Evolutionary conservation across 805 yeast species (phyloP).

Genomic region (Kazachstania martiniae): DNA sequence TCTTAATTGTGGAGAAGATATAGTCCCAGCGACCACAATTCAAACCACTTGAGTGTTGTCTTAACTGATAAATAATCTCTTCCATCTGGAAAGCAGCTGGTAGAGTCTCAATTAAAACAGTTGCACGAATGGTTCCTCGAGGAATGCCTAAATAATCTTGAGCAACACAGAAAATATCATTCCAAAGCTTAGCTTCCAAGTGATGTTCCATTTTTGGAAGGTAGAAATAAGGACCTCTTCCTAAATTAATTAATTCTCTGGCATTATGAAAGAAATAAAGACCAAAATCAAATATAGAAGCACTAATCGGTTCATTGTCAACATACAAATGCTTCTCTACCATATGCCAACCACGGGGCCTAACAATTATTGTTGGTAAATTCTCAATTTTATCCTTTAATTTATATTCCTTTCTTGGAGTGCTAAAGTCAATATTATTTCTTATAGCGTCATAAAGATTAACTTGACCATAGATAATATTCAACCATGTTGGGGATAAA

Average conservation of each 20-base stretch:
- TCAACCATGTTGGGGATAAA: slow-evolving; percentile 74
- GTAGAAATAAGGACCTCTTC: slow-evolving; percentile 73
- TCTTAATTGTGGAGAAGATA: slow-evolving; percentile 69
- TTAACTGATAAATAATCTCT: slow-evolving; percentile 66
- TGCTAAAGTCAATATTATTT: slow-evolving; percentile 45
- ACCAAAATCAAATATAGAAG: slow-evolving; percentile 71
- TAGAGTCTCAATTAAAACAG: slow-evolving; percentile 71
- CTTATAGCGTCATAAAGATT: slow-evolving; percentile 69
- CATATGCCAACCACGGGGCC: slow-evolving; percentile 88
- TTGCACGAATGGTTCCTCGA: slow-evolving; percentile 71
- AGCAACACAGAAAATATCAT: slow-evolving; percentile 63
- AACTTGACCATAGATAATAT: slow-evolving; percentile 72
- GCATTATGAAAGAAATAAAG: slow-evolving; percentile 72
- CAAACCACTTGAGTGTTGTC: slow-evolving; percentile 69
- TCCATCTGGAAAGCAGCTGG: slow-evolving; percentile 85
- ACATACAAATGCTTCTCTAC: slow-evolving; percentile 59
- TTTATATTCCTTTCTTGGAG: slow-evolving; percentile 30
- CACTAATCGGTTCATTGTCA: slow-evolving; percentile 68
- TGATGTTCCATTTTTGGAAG: slow-evolving; percentile 83
- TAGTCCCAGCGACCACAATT: slow-evolving; percentile 90
- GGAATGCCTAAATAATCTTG: slow-evolving; percentile 60
- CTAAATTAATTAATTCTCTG: slow-evolving; percentile 44
- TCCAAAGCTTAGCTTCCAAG: slow-evolving; percentile 74
- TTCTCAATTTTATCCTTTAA: slow-evolving; percentile 33
- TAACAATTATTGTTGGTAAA: slow-evolving; percentile 64